Evolutionary conservation across 1,284 basidiomycete species (phyloP).

Genomic region (Tylopilus orsonianus): DNA sequence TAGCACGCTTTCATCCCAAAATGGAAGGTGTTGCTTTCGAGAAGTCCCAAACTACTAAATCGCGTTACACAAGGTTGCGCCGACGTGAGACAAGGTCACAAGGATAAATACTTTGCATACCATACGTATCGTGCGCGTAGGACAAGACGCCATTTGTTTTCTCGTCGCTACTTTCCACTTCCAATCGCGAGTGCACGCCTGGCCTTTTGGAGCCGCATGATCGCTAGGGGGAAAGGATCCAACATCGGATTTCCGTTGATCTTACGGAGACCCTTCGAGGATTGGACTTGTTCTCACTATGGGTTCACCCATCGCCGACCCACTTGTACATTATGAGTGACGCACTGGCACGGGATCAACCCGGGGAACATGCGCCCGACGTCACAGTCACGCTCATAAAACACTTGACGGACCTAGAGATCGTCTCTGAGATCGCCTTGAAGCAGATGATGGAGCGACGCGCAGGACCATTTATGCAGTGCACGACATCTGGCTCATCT

Average conservation of each 20-base stretch:
- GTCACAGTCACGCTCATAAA: conserved; percentile 1
- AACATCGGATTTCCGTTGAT: too few species aligned
- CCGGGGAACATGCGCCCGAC: conserved; percentile 12
- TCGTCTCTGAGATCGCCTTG: conserved; percentile 4
- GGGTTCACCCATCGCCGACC: neutral
- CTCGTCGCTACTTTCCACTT: conserved; percentile 13
- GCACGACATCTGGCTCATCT: neutral
- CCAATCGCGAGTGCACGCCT: conserved; percentile 18
- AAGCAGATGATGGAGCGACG: conserved; percentile 10
- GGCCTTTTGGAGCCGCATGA: too few species aligned
- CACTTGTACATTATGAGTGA: neutral
- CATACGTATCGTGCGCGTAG: conserved; percentile 9
- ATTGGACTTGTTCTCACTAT: too few species aligned
- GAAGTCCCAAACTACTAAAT: neutral
- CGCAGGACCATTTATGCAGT: neutral
- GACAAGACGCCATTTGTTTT: conserved; percentile 16
- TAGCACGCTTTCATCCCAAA: conserved; percentile 24
- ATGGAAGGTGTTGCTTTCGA: conserved; percentile 14
- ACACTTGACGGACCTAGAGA: conserved; percentile 4
- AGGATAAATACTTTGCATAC: too few species aligned
- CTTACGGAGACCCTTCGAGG: too few species aligned
- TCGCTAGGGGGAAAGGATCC: too few species aligned
- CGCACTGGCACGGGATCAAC: neutral
- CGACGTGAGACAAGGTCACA: neutral
- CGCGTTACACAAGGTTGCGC: conserved; percentile 10